Percentiles rank a stretch among this genome's conserved stretches.
Evolutionary conservation across 1,284 basidiomycete species (phyloP).

Genomic region (Wallemia hederae): DNA sequence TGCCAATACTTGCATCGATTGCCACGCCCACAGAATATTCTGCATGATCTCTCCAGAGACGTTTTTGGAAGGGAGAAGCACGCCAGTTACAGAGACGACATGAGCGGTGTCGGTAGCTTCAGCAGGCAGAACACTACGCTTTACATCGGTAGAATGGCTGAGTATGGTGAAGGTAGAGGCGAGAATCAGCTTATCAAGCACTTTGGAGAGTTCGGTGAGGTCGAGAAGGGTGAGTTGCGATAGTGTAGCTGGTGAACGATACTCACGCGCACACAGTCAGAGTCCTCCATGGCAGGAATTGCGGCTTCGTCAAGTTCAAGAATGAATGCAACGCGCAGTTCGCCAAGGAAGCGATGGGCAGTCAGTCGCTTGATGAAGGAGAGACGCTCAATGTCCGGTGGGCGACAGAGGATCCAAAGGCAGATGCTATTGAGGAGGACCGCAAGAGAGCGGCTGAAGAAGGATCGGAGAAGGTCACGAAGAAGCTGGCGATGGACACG

Average conservation of each 20-base stretch:
- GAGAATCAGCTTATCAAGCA: constrained; percentile 67
- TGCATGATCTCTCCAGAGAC: constrained; percentile 77
- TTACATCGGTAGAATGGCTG: constrained; percentile 79
- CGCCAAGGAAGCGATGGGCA: constrained; percentile 96
- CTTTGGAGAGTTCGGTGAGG: constrained; percentile 92
- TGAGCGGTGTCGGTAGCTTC: constrained; percentile 96
- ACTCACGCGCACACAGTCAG: constrained; percentile 28
- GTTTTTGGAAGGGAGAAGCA: constrained; percentile 95
- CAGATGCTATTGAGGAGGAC: background rate
- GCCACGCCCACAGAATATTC: constrained; percentile 33
- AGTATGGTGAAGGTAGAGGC: constrained; percentile 62
- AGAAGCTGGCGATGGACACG: background rate
- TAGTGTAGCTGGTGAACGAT: background rate
- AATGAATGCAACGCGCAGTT: constrained; percentile 70
- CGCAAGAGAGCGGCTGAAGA: background rate
- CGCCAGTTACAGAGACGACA: constrained; percentile 88
- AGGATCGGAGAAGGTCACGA: background rate
- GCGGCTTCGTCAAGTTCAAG: constrained; percentile 88
- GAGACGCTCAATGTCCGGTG: constrained; percentile 83
- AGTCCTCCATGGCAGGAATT: constrained; percentile 71
- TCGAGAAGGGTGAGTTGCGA: constrained; percentile 46
- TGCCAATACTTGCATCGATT: constrained; percentile 80
- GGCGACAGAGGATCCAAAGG: constrained; percentile 5
- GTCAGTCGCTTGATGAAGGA: constrained; percentile 87
- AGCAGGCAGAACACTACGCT: constrained; percentile 75